Evolutionary conservation across 148 eudicot genomes (phyloP).

Genomic region (Drosera capensis): DNA sequence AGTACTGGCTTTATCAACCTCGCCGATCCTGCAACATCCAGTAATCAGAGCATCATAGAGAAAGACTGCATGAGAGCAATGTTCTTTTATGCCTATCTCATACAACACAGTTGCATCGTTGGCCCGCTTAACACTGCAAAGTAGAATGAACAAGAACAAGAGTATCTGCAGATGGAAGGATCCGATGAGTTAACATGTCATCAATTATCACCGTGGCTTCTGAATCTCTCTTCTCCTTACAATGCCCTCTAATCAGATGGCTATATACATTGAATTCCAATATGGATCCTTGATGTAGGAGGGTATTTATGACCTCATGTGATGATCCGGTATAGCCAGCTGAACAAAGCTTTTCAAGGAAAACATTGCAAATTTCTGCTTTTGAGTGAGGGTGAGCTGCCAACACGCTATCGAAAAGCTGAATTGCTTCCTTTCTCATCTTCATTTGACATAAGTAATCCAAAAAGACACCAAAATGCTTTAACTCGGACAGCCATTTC

Average conservation of each 20-base stretch:
- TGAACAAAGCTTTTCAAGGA: slow-evolving; percentile 34
- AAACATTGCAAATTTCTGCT: slow-evolving; percentile 19
- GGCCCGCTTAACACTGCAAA: slow-evolving; percentile 21
- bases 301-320: slow-evolving; percentile 22
- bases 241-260: slow-evolving; percentile 38
- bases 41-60: slow-evolving; percentile 19
- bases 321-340: slow-evolving; percentile 34
- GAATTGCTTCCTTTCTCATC: slow-evolving; percentile 35
- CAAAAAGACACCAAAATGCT: slow-evolving; percentile 17
- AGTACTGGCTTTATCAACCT: slow-evolving; percentile 24
- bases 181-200: slow-evolving; percentile 16
- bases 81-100: slow-evolving; percentile 17
- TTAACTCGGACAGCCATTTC: slow-evolving; percentile 33
- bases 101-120: slow-evolving; percentile 28
- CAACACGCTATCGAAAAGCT: slow-evolving; percentile 30
- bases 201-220: slow-evolving; percentile 30
- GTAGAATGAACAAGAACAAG: slow-evolving; percentile 21
- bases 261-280: slow-evolving; percentile 24
- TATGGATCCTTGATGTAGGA: slow-evolving; percentile 16
- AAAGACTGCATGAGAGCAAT: slow-evolving; percentile 11
- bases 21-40: slow-evolving; percentile 23
- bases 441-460: slow-evolving; percentile 22
- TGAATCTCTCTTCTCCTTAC: slow-evolving; percentile 25
- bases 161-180: slow-evolving; percentile 19
- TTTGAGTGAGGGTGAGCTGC: slow-evolving; percentile 14